These are phyloP conservation scores for Cucumis melo DNA, from an alignment of 306 rosid species.

Conservation along the genomic window DNA sequence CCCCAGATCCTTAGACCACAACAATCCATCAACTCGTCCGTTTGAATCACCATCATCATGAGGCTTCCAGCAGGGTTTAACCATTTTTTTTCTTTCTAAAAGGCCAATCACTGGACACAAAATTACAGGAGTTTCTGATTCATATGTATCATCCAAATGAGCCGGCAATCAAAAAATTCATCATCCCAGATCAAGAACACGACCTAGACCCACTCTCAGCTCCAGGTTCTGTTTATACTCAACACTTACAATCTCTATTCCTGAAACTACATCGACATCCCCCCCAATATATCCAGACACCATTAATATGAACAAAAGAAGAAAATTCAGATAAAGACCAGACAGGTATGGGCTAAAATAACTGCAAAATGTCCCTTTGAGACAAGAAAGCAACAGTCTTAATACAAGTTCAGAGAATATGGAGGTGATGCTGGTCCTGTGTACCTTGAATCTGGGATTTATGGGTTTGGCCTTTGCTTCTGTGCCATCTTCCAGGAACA, in stretches of 20 bases:
- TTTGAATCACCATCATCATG: conserved; percentile 28
- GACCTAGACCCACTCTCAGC: conserved; percentile 8
- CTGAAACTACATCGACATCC: conserved; percentile 18
- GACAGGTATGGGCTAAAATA: conserved; percentile 63
- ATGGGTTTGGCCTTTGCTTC: conserved; percentile 22
- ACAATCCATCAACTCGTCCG: conserved; percentile 50
- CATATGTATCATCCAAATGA: conserved; percentile 24
- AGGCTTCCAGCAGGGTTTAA: conserved; percentile 57
- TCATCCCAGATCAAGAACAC: conserved; percentile 17
- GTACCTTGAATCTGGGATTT: conserved; percentile 60
- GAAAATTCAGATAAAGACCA: conserved; percentile 26
- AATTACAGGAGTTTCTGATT: conserved; percentile 6
- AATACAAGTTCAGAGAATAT: conserved; percentile 67
- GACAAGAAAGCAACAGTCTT: conserved; percentile 36
- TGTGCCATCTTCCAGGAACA: conserved; percentile 47
- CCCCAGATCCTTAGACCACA: conserved; percentile 81
- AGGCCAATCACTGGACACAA: background rate
- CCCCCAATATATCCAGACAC: conserved; percentile 34
- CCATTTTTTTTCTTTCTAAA: conserved; percentile 27
- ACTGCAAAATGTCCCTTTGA: conserved; percentile 40
- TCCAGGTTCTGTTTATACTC: conserved; percentile 22
- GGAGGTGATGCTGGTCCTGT: conserved; percentile 40
- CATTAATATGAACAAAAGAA: conserved; percentile 32
- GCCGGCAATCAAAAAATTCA: conserved; percentile 8
- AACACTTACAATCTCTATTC: conserved; percentile 20